These are phyloP conservation scores for Pelagophyceae sp. DNA, from an alignment of 352 stramenopile species.

Conservation along the genomic window DNA sequence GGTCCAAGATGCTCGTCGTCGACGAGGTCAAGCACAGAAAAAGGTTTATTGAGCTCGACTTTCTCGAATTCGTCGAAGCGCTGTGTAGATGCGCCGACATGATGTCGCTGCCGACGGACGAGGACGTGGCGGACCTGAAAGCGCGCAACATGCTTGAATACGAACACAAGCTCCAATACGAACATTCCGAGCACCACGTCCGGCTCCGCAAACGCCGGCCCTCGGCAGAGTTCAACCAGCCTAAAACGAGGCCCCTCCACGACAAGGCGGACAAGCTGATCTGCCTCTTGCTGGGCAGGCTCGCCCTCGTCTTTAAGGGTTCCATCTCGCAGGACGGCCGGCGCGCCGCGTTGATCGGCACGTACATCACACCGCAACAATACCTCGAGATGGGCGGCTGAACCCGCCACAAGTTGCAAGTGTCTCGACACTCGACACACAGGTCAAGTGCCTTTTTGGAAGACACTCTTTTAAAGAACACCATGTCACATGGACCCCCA, in stretches of 20 bases:
- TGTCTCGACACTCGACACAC: too few relatives aligned
- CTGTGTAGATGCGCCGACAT: conserved; percentile 1
- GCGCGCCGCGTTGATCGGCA: not conserved
- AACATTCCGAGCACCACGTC: not conserved
- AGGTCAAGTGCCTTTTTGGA: too few relatives aligned
- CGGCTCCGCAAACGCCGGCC: not conserved
- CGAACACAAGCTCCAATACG: conserved; percentile 10
- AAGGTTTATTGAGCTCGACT: conserved; percentile 17
- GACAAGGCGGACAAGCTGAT: not conserved
- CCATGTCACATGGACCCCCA: too few relatives aligned
- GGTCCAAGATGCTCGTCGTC: conserved; percentile 11
- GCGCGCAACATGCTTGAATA: conserved; percentile 20
- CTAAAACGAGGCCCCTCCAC: not conserved
- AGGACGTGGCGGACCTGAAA: conserved; percentile 12
- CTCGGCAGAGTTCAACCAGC: not conserved
- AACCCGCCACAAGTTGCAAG: too few relatives aligned
- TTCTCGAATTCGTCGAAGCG: conserved; percentile 21
- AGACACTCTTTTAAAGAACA: too few relatives aligned
- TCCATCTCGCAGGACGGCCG: not conserved
- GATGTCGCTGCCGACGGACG: conserved; percentile 14
- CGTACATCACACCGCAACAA: not conserved
- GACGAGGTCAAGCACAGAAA: conserved; percentile 19
- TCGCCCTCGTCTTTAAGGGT: conserved; percentile 8
- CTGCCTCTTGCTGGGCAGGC: not conserved
- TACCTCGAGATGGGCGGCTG: not conserved